Evolutionary conservation across 2,329 filamentous ascomycete genomes (phyloP).

Genomic region (Teratosphaeria gauchensis): DNA sequence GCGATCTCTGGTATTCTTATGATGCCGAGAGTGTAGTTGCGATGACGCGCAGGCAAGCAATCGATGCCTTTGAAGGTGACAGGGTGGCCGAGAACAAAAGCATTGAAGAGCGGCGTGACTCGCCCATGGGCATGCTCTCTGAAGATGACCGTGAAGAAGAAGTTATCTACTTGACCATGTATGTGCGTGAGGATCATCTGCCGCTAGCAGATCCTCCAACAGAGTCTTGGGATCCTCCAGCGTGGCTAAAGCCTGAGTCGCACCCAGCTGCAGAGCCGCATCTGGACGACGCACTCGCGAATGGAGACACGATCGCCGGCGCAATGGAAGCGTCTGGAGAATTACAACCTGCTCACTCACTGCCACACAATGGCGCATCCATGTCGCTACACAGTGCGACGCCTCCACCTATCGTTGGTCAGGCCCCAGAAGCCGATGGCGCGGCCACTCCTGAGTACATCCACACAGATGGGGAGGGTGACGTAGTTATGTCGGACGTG

Average conservation of each 20-base stretch:
- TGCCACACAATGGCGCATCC: neutral
- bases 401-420: neutral
- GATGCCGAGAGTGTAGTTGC: slow-evolving; percentile 43
- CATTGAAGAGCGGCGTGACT: slow-evolving; percentile 9
- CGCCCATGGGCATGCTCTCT: slow-evolving; percentile 9
- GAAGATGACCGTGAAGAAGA: slow-evolving; percentile 8
- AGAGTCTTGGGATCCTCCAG: neutral
- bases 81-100: slow-evolving; percentile 1
- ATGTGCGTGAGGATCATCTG: slow-evolving; percentile 12
- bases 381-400: neutral
- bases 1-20: slow-evolving; percentile 50
- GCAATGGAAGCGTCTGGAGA: neutral
- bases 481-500: slow-evolving; percentile 23
- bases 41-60: slow-evolving; percentile 46
- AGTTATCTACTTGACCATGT: slow-evolving; percentile 18
- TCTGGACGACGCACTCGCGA: neutral
- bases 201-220: neutral
- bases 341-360: slow-evolving; percentile 1
- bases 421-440: neutral
- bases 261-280: neutral
- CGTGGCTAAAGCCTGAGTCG: neutral
- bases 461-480: slow-evolving; percentile 31
- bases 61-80: slow-evolving; percentile 28
- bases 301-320: neutral
- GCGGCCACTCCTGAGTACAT: slow-evolving; percentile 3